Percentiles rank a stretch among this genome's conserved stretches.
Conservation (phyloP, 2,329 filamentous ascomycete genomes). For the Thelonectria rubi region DNA sequence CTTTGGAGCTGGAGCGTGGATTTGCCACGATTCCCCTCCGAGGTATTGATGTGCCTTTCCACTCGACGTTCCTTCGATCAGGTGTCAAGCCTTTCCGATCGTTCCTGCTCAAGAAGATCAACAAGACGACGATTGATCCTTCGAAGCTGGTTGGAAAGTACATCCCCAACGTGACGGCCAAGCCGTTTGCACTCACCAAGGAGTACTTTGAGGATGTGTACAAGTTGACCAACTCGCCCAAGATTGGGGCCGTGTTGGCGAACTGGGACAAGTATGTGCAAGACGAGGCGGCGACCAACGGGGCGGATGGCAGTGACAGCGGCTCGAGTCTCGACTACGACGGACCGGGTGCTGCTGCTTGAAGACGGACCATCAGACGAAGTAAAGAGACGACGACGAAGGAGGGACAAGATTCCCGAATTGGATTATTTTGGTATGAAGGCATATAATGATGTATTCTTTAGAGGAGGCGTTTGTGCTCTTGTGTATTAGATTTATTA, state of each 20-base stretch:
- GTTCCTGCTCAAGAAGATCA: conserved; percentile 99
- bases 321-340: conserved; percentile 54
- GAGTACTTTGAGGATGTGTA: conserved; percentile 99
- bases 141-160: conserved; percentile 98
- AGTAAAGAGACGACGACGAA: conserved; percentile 38
- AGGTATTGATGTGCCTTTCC: conserved; percentile 98
- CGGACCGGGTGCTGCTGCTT: conserved; percentile 54
- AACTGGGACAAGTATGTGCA: conserved; percentile 82
- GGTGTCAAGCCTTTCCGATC: conserved; percentile 99
- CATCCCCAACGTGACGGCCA: conserved; percentile 97
- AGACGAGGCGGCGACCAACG: conserved; percentile 54
- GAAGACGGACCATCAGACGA: conserved; percentile 35
- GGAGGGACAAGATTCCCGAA: conserved; percentile 34
- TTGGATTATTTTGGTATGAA: conserved; percentile 35
- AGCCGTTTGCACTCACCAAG: conserved; percentile 93
- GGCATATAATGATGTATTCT: conserved; percentile 42
- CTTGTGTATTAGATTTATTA: conserved; percentile 33
- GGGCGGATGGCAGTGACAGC: conserved; percentile 50
- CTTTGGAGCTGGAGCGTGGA: conserved; percentile 89
- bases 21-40: conserved; percentile 97
- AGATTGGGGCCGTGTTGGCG: conserved; percentile 81
- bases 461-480: conserved; percentile 40
- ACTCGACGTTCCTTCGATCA: conserved; percentile 96
- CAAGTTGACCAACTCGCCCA: conserved; percentile 83
- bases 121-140: conserved; percentile 98